Base-by-base conservation (phyloP, 2,329 filamentous ascomycete species). In the Colletotrichum brevisporum region DNA sequence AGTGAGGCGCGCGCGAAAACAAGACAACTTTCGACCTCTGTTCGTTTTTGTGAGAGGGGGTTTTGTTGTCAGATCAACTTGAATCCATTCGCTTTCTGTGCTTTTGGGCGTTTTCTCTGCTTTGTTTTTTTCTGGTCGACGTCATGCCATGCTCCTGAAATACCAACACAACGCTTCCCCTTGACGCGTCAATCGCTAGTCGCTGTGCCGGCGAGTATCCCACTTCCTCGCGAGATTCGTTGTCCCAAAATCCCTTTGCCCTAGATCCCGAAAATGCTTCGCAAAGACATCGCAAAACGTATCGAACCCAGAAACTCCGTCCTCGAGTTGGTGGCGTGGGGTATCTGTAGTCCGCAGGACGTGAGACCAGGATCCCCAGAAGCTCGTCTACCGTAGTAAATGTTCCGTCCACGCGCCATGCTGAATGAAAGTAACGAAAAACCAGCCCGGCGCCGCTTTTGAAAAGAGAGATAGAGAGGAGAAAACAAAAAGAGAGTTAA, bases 391-490 rank as follows among this genome's bases (percentile, higher is more conserved):
- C 56, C 51, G 48, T 68, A 58, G 63, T 69, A 63, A 63, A 70
- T 68, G 52, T 68, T 57, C 63, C 48, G 63, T 62, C 63, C 67
- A 68, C 67, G 57, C 67, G 67, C 67, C 67, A 58, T 70, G 67
- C 67, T 68, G 57, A 71, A 64, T 62, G 54, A 66, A 71, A 64
- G 64, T 54, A 69, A 69, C 58, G 56, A 66, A 67, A 58, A 45
- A 55, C 41, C 53, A 62, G 47, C 47, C 61, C 56, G 39, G 60
- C 47, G 51, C 50, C 54, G 16, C 31, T 50, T 18, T 52, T n/a
- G 36, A 63, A 62, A 57, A 36, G 26, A 45, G 45, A 36, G 31
- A 36, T 36, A 36, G 31, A 36, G 51, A 52, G 15, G 71, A 39
- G 26, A 59, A 56, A 27, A 55, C 51, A 53, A 52, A 47, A 52